These are phyloP conservation scores for Nothophytophthora sp. DNA, from an alignment of 352 stramenopile species.

Conservation along the genomic window DNA sequence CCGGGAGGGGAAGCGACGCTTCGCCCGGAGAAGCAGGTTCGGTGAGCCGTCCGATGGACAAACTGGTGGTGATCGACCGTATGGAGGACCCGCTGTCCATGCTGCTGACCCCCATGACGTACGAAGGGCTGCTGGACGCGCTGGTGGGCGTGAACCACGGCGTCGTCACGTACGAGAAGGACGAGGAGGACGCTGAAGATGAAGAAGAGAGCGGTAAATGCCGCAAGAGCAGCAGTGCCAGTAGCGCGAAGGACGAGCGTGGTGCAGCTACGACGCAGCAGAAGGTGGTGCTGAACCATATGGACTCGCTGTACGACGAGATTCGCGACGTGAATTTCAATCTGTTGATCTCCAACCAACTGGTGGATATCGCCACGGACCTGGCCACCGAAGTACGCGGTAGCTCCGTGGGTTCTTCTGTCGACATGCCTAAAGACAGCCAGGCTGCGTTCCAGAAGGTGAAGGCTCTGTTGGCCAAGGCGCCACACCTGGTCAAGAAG, in stretches of 20 bases:
- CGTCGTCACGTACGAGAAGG: constrained; percentile 61
- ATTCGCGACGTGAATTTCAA: constrained; percentile 87
- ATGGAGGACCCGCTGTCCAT: constrained; percentile 84
- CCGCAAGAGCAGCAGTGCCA: constrained; percentile 9
- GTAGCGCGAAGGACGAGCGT: not conserved
- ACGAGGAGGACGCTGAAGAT: constrained; percentile 25
- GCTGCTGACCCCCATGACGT: constrained; percentile 84
- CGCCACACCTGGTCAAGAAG: constrained; percentile 75
- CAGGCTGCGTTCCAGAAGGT: constrained; percentile 42
- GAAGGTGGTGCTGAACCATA: constrained; percentile 68
- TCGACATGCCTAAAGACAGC: constrained; percentile 20
- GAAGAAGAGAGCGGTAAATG: constrained; percentile 8
- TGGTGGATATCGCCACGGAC: constrained; percentile 53
- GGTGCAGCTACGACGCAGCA: constrained; percentile 21
- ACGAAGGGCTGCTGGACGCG: constrained; percentile 78
- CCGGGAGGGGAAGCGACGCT: no score
- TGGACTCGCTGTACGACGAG: constrained; percentile 68
- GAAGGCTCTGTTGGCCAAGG: constrained; percentile 53
- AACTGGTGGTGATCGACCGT: constrained; percentile 69
- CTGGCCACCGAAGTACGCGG: constrained; percentile 51
- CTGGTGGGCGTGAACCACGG: constrained; percentile 75
- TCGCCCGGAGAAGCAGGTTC: no score
- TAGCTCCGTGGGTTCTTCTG: constrained; percentile 12
- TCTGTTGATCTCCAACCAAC: constrained; percentile 47
- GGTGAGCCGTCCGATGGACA: no score